These are phyloP conservation scores for Rhodosporidiobolus odoratus DNA, from an alignment of 768 basidiomycete genomes.

Conservation along the genomic window DNA sequence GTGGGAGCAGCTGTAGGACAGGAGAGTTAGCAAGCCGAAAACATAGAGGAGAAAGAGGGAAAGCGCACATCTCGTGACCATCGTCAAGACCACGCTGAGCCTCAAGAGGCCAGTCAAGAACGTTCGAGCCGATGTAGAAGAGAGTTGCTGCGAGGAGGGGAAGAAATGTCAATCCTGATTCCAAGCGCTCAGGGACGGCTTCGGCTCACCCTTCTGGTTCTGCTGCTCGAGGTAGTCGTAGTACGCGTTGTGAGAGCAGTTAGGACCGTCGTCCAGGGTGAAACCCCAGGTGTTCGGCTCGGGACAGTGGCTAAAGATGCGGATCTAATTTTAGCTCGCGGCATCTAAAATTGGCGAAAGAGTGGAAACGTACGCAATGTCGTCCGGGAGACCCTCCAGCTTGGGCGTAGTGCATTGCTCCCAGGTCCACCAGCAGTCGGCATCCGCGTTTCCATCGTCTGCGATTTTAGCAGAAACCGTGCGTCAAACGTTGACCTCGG, in stretches of 20 bases:
- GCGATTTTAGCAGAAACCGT: background rate
- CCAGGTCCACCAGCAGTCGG: slow-evolving; percentile 39
- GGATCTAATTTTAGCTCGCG: background rate
- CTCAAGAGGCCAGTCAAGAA: slow-evolving; percentile 50
- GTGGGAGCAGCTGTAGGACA: slow-evolving; percentile 30
- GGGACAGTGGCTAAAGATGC: background rate
- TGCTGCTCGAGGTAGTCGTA: slow-evolving; percentile 47
- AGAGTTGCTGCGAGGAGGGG: background rate
- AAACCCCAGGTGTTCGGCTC: slow-evolving; percentile 47
- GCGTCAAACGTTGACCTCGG: too few species aligned
- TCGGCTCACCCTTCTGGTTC: slow-evolving; percentile 44
- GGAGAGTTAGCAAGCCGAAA: background rate
- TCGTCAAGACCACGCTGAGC: slow-evolving; percentile 46
- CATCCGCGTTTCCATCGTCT: slow-evolving; percentile 18
- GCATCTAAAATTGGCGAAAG: background rate
- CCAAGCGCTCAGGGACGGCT: slow-evolving; percentile 35
- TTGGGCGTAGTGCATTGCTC: slow-evolving; percentile 44
- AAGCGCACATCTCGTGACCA: slow-evolving; percentile 46
- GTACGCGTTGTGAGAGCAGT: slow-evolving; percentile 46
- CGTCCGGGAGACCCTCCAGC: slow-evolving; percentile 40
- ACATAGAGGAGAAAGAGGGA: slow-evolving; percentile 11
- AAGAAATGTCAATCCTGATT: background rate
- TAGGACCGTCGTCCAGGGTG: slow-evolving; percentile 48
- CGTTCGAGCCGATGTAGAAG: slow-evolving; percentile 51
- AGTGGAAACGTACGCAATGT: slow-evolving; percentile 43